Conservation (phyloP, 2,329 filamentous ascomycete species). For the Capronia americana region DNA sequence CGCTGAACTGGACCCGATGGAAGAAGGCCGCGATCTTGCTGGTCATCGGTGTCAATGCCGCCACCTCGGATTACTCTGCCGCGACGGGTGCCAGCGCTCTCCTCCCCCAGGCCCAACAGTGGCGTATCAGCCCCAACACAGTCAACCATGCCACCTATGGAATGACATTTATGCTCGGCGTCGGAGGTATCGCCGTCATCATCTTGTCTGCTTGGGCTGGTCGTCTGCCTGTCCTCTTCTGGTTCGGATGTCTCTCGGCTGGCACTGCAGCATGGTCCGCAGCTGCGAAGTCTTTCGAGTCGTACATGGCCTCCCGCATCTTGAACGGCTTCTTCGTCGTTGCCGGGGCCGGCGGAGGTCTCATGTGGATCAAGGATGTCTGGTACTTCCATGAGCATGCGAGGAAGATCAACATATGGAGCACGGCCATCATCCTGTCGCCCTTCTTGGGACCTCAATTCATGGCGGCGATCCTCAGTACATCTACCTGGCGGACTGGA, state of each 20-base stretch:
- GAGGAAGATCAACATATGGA: conserved; percentile 49
- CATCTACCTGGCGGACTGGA: conserved; percentile 45
- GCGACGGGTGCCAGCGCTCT: conserved; percentile 55
- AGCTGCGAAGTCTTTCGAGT: conserved; percentile 53
- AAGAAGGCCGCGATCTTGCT: conserved; percentile 59
- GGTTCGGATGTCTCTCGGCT: conserved; percentile 42
- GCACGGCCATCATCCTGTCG: conserved; percentile 46
- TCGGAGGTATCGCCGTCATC: conserved; percentile 51
- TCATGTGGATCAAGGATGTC: conserved; percentile 64
- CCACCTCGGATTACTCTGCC: conserved; percentile 59
- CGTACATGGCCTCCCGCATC: conserved; percentile 57
- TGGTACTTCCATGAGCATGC: conserved; percentile 66
- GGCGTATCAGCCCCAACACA: conserved; percentile 55
- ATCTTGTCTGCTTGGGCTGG: conserved; percentile 52
- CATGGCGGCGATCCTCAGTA: conserved; percentile 59
- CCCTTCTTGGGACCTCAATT: conserved; percentile 50
- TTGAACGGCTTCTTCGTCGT: conserved; percentile 58
- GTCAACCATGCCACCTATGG: conserved; percentile 60
- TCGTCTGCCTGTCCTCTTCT: conserved; percentile 52
- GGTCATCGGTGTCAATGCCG: conserved; percentile 56
- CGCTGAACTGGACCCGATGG: conserved; percentile 59
- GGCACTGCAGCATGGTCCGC: conserved; percentile 51
- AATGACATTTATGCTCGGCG: conserved; percentile 57
- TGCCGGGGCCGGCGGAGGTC: conserved; percentile 47
- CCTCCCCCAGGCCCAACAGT: conserved; percentile 54